Conservation (phyloP, 495 filamentous ascomycete genomes). For the Xanthoparmelia taractica region DNA sequence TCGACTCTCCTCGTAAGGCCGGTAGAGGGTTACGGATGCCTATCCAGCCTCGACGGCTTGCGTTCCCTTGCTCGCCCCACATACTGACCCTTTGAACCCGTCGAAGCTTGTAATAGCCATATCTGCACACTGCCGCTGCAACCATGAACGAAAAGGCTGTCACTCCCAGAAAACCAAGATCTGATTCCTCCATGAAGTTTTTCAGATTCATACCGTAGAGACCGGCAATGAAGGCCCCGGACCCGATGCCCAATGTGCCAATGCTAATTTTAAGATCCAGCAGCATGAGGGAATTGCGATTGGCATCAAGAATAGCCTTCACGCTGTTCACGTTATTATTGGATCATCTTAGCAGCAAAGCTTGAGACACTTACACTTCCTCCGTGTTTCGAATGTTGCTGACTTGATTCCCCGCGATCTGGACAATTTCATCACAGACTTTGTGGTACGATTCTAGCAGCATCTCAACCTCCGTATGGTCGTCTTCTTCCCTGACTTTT, state of each 20-base stretch:
- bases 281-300: conserved; percentile 97
- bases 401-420: conserved; percentile 84
- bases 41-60: conserved; percentile 24
- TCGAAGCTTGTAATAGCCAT: conserved; percentile 72
- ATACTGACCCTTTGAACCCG: conserved; percentile 88
- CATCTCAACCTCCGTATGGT: conserved; percentile 96
- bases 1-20: conserved; percentile 38
- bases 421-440: conserved; percentile 94
- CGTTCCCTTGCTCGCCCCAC: conserved; percentile 46
- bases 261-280: conserved; percentile 95
- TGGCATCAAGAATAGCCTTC: conserved; percentile 92
- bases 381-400: conserved; percentile 97
- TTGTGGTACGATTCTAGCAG: conserved; percentile 95
- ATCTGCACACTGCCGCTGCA: conserved; percentile 65
- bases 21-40: conserved; percentile 15
- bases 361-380: conserved; percentile 66
- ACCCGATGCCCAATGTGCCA: conserved; percentile 81
- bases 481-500: conserved; percentile 65
- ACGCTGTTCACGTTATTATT: conserved; percentile 46
- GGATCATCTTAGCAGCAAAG: background rate
- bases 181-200: conserved; percentile 97
- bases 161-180: conserved; percentile 74
- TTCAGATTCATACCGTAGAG: conserved; percentile 99
- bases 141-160: conserved; percentile 62
- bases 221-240: conserved; percentile 90